Evolutionary conservation across 2,329 filamentous ascomycete species (phyloP).

Genomic region (Xylaria digitata): DNA sequence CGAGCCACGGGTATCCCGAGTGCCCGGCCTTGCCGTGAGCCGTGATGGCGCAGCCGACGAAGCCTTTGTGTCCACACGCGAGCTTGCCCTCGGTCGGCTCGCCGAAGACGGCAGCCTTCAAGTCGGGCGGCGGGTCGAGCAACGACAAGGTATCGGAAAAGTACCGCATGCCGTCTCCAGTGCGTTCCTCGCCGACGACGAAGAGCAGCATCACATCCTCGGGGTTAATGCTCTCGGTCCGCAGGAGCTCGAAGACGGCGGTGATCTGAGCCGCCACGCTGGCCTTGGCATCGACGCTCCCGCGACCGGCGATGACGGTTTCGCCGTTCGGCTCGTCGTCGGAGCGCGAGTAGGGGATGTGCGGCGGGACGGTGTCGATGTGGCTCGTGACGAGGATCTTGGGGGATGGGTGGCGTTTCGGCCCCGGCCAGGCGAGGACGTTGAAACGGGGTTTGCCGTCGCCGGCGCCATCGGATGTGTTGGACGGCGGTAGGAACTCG

Average conservation of each 20-base stretch:
- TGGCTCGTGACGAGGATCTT: slow-evolving; percentile 79
- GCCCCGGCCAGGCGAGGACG: slow-evolving; percentile 74
- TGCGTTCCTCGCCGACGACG: slow-evolving; percentile 85
- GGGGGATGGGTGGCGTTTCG: slow-evolving; percentile 60
- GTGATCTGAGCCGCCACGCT: slow-evolving; percentile 79
- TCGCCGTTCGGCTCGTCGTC: slow-evolving; percentile 57
- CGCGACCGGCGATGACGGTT: slow-evolving; percentile 75
- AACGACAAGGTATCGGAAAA: slow-evolving; percentile 57
- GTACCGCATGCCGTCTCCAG: slow-evolving; percentile 80
- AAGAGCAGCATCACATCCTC: slow-evolving; percentile 70
- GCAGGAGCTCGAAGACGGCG: slow-evolving; percentile 69
- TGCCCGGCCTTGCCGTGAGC: slow-evolving; percentile 83
- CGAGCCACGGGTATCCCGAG: slow-evolving; percentile 91
- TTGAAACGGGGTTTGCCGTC: slow-evolving; percentile 70
- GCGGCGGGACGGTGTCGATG: slow-evolving; percentile 82
- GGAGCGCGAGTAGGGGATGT: slow-evolving; percentile 73
- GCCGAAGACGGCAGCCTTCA: slow-evolving; percentile 84
- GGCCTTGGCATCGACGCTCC: slow-evolving; percentile 78
- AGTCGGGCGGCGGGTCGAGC: slow-evolving; percentile 52
- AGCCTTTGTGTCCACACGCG: slow-evolving; percentile 92
- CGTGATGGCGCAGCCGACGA: slow-evolving; percentile 72
- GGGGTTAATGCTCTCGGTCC: slow-evolving; percentile 52
- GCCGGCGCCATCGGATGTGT: slow-evolving; percentile 45
- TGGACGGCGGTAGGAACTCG: slow-evolving; percentile 55
- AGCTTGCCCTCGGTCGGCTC: slow-evolving; percentile 92